These are phyloP conservation scores for Epichloe baconii DNA, from an alignment of 2,329 filamentous ascomycete species.

Conservation along the genomic window DNA sequence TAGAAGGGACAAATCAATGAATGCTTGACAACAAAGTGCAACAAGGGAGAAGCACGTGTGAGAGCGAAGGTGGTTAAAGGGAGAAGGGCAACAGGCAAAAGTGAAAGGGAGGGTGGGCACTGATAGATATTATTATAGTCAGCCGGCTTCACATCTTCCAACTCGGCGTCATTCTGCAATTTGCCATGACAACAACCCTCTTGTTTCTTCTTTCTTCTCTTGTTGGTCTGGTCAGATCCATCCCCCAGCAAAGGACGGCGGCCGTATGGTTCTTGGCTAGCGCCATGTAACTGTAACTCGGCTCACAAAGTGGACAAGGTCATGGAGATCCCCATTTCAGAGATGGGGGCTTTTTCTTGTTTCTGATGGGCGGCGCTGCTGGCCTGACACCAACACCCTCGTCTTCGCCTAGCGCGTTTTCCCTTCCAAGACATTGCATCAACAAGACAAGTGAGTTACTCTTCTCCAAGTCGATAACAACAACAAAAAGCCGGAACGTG, in stretches of 20 bases:
- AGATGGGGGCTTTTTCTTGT: background rate
- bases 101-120: conserved; percentile 4
- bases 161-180: background rate
- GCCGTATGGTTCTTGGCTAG: conserved; percentile 1
- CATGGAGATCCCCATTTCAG: conserved; percentile 4
- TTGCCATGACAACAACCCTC: background rate
- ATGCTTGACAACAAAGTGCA: conserved; percentile 1
- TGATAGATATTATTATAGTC: conserved; percentile 4
- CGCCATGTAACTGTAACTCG: background rate
- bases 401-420: background rate
- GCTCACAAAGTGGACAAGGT: background rate
- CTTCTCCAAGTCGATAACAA: too few relatives aligned
- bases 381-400: background rate
- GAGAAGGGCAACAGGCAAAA: background rate
- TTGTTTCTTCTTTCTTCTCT: too few relatives aligned
- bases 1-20: conserved; percentile 21
- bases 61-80: conserved; percentile 3
- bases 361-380: too few relatives aligned
- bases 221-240: background rate
- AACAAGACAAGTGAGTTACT: too few relatives aligned
- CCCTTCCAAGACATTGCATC: background rate
- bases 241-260: background rate
- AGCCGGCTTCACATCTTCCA: background rate
- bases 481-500: too few relatives aligned
- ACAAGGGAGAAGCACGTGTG: conserved; percentile 5